These are phyloP conservation scores for Exidia glandulosa DNA, from an alignment of 768 basidiomycete genomes.

Conservation along the genomic window DNA sequence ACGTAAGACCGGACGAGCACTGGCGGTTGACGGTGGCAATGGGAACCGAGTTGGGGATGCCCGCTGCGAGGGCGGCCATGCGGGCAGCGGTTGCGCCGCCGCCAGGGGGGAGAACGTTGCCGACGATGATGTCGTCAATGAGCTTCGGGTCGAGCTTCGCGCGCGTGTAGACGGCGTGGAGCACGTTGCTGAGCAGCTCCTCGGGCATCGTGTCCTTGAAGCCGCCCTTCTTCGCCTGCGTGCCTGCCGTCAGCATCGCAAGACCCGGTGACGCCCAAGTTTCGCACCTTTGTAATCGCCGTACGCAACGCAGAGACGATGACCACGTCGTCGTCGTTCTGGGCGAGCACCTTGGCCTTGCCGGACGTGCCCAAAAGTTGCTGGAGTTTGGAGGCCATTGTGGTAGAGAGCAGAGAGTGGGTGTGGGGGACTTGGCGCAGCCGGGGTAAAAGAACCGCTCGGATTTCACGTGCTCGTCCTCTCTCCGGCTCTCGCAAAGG, in stretches of 20 bases:
- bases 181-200: conserved; percentile 60
- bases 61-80: conserved; percentile 79
- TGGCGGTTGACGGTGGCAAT: conserved; percentile 83
- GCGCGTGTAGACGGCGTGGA: conserved; percentile 60
- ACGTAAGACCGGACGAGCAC: conserved; percentile 79
- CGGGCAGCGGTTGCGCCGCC: conserved; percentile 75
- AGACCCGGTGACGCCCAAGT: not conserved
- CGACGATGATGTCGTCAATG: conserved; percentile 76
- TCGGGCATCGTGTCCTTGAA: conserved; percentile 88
- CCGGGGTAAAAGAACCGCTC: too few species aligned
- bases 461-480: too few species aligned
- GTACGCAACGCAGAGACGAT: conserved; percentile 83
- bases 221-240: conserved; percentile 70
- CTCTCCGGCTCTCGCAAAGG: too few species aligned
- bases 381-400: not conserved
- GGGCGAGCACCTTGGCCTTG: conserved; percentile 53
- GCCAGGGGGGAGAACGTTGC: conserved; percentile 80
- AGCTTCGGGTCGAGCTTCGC: conserved; percentile 65
- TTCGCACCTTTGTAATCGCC: conserved; percentile 74
- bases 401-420: too few species aligned
- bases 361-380: conserved; percentile 13
- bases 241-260: not conserved
- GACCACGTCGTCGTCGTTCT: conserved; percentile 80
- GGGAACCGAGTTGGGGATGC: conserved; percentile 65
- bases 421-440: too few species aligned